A percentile compares a stretch with the other conserved stretches of the same genome.
phyloP scores from a whole-genome alignment of 2,329 filamentous ascomycete species.

The Seiridium cupressi region DNA sequence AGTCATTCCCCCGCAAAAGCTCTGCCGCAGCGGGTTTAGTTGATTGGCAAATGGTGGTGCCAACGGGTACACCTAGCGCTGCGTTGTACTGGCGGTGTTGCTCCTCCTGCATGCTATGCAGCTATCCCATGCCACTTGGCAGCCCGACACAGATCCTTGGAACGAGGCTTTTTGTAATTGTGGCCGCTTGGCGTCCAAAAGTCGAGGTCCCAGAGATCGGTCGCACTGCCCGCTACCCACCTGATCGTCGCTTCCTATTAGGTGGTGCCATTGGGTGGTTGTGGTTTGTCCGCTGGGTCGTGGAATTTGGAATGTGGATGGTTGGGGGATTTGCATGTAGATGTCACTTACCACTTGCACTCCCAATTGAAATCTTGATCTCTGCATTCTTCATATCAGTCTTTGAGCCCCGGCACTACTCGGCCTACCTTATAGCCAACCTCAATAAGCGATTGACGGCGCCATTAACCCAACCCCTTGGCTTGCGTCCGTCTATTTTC shows the following conservation, averaged over 20 bases:
- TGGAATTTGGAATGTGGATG: background rate
- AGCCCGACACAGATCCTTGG: too few species aligned
- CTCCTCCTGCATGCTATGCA: background rate
- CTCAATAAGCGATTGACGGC: too few species aligned
- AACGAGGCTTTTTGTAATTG: too few species aligned
- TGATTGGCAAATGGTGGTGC: background rate
- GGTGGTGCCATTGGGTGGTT: background rate
- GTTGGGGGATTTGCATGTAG: background rate
- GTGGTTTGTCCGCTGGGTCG: slow-evolving; percentile 1
- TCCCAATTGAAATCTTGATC: background rate
- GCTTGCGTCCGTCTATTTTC: too few species aligned
- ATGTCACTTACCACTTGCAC: background rate
- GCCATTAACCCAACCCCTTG: too few species aligned
- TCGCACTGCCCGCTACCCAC: background rate
- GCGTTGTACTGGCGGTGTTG: background rate
- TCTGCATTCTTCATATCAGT: too few species aligned
- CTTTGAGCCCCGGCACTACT: too few species aligned
- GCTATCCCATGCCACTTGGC: too few species aligned
- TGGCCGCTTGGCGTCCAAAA: too few species aligned
- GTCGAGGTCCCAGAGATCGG: background rate
- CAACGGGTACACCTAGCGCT: too few species aligned
- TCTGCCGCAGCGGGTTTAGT: background rate
- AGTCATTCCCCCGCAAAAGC: slow-evolving; percentile 2
- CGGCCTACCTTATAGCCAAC: too few species aligned
- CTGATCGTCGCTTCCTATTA: background rate